Base-by-base conservation (phyloP, 805 yeast genomes). In the Candida endomychidarum region DNA sequence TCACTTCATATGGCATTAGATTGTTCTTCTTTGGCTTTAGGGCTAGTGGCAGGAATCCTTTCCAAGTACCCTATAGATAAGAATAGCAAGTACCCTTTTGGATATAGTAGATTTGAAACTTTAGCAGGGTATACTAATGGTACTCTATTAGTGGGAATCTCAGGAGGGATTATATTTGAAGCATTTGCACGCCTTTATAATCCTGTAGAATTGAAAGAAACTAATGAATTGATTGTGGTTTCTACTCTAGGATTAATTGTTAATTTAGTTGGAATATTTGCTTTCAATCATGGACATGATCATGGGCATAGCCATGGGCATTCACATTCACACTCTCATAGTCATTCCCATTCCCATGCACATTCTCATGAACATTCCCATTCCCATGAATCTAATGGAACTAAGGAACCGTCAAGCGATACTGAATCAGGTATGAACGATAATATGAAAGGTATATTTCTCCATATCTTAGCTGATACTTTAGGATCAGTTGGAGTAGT, bases 401-500 rank as follows among this genome's bases (percentile, higher is more conserved):
- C 26, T 46, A 30, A 14, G 10, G 3, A 8, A 20, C 18, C 17
- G 14, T 27, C 17, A 27, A 12, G 12, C 37, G 31, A 17, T n/a
- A n/a, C n/a, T n/a, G 44, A 41, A 14, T 46, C 46, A 12, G 38
- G 45, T 16, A 37, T 68, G 58, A 74, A 71, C 46, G 81, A 77
- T 49, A 91, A 91, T 58, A 86, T 91, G 95, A 81, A 83, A 42
- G 99, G 99, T 10, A 87, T 93, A 4, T 93, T 93, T 54, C 67
- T 93, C 32, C 99, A 93, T 52, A 86, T 93, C 21, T 58, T 93
- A 32, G 99, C 99, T 0, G 99, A 93, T 54, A 90, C 98, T 0
- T 67, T 93, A 28, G 99, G 99, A 0, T 91, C 98, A 0, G 95
- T 90, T 0, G 98, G 98, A 5, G 99, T 95, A 12, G 90, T 93